Percentiles rank a stretch among this genome's conserved stretches.
Conservation (phyloP, 192 early-diverging fungal genomes). For the Mortierella claussenii region DNA sequence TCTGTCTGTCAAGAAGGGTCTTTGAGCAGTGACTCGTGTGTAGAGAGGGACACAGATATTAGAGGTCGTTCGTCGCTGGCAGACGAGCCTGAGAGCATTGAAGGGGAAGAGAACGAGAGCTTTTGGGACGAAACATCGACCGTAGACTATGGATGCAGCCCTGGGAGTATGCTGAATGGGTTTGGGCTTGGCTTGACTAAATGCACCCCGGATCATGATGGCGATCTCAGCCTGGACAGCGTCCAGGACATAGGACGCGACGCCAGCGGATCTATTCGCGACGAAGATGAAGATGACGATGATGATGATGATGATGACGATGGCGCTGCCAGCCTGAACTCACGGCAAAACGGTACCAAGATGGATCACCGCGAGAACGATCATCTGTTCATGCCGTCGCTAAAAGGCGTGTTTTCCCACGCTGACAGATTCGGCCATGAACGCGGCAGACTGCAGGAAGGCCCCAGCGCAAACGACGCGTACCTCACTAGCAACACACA, state of each 20-base stretch:
- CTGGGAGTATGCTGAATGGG: slow-evolving; percentile 30
- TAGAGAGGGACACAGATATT: neutral
- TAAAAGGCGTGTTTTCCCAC: slow-evolving; percentile 38
- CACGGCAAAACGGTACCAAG: slow-evolving; percentile 16
- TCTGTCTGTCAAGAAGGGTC: slow-evolving; percentile 5
- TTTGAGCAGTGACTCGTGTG: slow-evolving; percentile 2
- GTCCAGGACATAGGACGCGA: neutral
- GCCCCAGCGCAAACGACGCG: neutral
- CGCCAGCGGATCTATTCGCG: neutral
- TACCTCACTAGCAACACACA: neutral
- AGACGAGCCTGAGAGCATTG: slow-evolving; percentile 19
- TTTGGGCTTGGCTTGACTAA: slow-evolving; percentile 31
- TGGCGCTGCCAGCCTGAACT: slow-evolving; percentile 23
- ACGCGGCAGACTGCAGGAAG: neutral
- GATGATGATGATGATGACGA: slow-evolving; percentile 44
- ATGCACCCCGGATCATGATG: neutral
- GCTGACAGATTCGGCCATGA: neutral
- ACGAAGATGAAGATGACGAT: slow-evolving; percentile 31
- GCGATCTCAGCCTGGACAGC: neutral
- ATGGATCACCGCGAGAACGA: slow-evolving; percentile 24
- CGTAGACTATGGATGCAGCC: slow-evolving; percentile 40
- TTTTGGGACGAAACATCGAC: slow-evolving; percentile 49
- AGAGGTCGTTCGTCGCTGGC: slow-evolving; percentile 4
- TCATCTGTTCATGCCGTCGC: slow-evolving; percentile 34
- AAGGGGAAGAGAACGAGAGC: slow-evolving; percentile 46